Evolutionary conservation across 305 asterid species (phyloP).

Genomic region (Galium porrigens): DNA sequence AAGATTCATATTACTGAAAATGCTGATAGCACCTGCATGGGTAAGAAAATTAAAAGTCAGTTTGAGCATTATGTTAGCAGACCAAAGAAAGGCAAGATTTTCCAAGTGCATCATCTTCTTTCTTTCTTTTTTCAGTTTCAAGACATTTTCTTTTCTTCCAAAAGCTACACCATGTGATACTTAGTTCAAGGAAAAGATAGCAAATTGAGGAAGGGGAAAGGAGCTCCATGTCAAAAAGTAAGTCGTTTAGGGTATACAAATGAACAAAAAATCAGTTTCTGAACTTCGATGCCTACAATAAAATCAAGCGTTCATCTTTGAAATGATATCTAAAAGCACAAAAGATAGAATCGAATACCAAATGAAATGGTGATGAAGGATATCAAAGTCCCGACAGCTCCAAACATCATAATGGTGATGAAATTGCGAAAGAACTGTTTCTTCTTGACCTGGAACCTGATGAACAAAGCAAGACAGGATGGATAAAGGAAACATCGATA

Average conservation of each 20-base stretch:
- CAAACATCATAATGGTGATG: slow-evolving; percentile 72
- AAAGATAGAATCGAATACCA: slow-evolving; percentile 32
- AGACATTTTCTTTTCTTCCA: neutral
- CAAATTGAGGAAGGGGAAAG: neutral
- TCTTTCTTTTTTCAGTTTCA: neutral
- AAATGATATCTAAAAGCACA: neutral
- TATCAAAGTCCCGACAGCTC: slow-evolving; percentile 85
- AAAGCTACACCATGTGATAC: neutral
- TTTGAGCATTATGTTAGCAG: slow-evolving; percentile 2
- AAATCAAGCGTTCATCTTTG: neutral
- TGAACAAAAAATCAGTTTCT: neutral
- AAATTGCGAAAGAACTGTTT: slow-evolving; percentile 90
- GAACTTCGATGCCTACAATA: neutral
- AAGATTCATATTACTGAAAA: slow-evolving; percentile 30
- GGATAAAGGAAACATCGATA: neutral
- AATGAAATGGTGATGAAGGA: slow-evolving; percentile 69
- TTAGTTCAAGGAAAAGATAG: neutral
- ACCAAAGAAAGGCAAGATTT: neutral
- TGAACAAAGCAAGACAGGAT: slow-evolving; percentile 16
- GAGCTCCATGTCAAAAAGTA: neutral
- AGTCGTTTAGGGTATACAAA: neutral
- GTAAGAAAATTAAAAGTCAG: slow-evolving; percentile 11
- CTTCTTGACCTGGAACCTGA: slow-evolving; percentile 97
- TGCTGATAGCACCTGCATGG: slow-evolving; percentile 30
- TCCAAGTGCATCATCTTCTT: neutral